These are phyloP conservation scores for Syzygium malaccense DNA, from an alignment of 441 rosid genomes.

Conservation along the genomic window DNA sequence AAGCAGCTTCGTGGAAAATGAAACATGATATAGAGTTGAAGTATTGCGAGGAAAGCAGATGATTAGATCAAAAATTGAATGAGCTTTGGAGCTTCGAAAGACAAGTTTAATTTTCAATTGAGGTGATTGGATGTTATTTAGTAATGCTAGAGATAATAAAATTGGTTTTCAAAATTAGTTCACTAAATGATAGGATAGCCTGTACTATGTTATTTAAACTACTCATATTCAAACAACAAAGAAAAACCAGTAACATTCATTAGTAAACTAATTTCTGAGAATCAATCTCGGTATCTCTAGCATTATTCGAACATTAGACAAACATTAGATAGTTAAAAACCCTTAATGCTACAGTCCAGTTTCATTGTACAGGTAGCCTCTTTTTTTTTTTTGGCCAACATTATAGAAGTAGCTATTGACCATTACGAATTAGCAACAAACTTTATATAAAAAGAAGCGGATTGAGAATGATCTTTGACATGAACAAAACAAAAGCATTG, in stretches of 20 bases:
- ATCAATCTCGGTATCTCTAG: background rate
- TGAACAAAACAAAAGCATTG: background rate
- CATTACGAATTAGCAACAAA: background rate
- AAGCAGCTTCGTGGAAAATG: background rate
- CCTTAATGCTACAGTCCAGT: background rate
- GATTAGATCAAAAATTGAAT: background rate
- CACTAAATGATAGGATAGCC: background rate
- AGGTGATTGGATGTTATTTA: background rate
- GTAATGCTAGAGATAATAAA: background rate
- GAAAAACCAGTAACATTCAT: background rate
- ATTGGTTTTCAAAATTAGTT: background rate
- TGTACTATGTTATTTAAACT: background rate
- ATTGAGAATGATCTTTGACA: background rate
- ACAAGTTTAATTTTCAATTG: background rate
- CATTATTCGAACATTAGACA: background rate
- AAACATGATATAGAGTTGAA: background rate
- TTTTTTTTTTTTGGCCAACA: background rate
- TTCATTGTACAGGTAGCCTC: background rate
- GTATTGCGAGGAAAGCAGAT: background rate
- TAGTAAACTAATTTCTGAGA: background rate
- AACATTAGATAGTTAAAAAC: background rate
- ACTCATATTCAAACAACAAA: too few relatives aligned
- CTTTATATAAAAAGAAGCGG: background rate
- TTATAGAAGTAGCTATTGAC: background rate
- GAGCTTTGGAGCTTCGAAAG: background rate